Evolutionary conservation across 73 alveolate genomes (phyloP).

Genomic region (Tetrahymena malaccensis): DNA sequence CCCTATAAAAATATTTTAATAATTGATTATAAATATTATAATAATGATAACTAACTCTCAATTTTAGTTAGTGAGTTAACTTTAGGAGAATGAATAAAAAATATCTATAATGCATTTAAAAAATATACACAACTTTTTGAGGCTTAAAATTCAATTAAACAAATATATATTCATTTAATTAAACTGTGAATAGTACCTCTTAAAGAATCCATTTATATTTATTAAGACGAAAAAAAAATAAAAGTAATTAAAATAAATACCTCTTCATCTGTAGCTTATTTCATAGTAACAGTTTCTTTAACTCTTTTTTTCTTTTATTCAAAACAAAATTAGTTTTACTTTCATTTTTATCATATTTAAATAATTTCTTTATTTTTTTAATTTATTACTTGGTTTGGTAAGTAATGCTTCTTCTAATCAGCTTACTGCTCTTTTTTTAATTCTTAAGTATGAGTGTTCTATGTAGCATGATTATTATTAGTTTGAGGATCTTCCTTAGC

Average conservation of each 20-base stretch:
- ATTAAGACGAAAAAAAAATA: not conserved
- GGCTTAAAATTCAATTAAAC: not conserved
- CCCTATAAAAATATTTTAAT: conserved; percentile 5
- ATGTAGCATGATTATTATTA: not conserved
- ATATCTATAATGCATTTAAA: not conserved
- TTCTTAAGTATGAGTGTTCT: not conserved
- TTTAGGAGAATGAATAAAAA: not conserved
- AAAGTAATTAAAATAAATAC: not conserved
- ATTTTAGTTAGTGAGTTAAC: not conserved
- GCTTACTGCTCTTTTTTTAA: not conserved
- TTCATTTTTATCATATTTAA: not conserved
- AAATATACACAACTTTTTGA: not conserved
- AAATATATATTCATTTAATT: too few species aligned
- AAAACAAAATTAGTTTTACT: not conserved
- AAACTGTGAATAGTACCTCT: not conserved
- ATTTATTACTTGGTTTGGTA: not conserved
- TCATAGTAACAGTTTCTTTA: not conserved
- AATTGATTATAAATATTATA: not conserved
- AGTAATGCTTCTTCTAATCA: not conserved
- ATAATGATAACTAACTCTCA: too few species aligned
- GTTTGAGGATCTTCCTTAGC: not conserved
- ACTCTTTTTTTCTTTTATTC: not conserved
- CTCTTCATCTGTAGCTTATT: not conserved
- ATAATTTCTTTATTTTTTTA: not conserved
- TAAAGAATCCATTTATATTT: not conserved